Percentiles rank a stretch among this genome's conserved stretches.
Evolutionary conservation across 202 grass and related monocot genomes (phyloP).

Genomic region (Carex arenaria): DNA sequence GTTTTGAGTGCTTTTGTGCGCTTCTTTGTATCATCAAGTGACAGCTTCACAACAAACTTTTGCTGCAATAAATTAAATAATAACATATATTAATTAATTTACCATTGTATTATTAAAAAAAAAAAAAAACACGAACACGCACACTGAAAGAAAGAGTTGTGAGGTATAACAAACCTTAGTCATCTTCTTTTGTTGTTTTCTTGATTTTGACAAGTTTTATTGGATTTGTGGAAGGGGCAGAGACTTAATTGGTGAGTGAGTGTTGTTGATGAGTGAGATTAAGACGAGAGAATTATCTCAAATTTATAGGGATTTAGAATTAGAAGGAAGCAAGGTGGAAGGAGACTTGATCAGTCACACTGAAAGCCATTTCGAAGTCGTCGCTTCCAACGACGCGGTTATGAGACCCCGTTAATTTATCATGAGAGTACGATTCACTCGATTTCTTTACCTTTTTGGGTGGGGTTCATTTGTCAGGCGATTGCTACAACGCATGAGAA

Average conservation of each 20-base stretch:
- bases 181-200: neutral
- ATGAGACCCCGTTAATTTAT: neutral
- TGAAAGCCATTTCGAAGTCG: neutral
- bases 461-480: neutral
- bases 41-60: conserved; percentile 69
- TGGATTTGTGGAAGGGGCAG: neutral
- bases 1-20: conserved; percentile 63
- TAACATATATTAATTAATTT: neutral
- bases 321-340: neutral
- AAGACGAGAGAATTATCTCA: neutral
- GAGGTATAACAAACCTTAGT: conserved; percentile 13
- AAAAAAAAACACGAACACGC: neutral
- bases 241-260: neutral
- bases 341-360: neutral
- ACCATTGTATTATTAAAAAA: neutral
- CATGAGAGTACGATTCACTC: neutral
- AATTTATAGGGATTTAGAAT: neutral
- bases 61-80: conserved; percentile 31
- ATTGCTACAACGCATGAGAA: neutral
- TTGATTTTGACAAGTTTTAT: neutral
- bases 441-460: neutral
- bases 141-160: neutral
- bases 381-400: neutral
- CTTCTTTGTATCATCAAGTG: conserved; percentile 42
- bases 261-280: neutral